Base-by-base conservation (phyloP, 345 rosid species). In the Syzygium grande region DNA sequence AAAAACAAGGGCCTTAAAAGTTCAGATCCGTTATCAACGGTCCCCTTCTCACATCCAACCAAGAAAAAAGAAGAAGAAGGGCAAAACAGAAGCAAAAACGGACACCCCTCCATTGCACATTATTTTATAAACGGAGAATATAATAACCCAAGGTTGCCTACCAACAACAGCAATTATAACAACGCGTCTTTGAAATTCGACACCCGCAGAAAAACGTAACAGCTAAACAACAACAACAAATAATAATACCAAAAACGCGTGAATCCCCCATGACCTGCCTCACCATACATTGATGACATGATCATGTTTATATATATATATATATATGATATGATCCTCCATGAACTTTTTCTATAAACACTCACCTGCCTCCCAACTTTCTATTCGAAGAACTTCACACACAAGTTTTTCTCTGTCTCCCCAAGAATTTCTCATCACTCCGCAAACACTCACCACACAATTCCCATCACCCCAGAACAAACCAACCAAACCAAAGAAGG, bases 101-200 rank as follows among this genome's bases (percentile, higher is more conserved):
- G 73, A 30, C 73, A n/a, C 38, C 14, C 14, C 73, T 65, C 17
- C 43, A 30, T 30, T 3, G 7, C 0, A 34, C 25, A 68, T 30
- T 17, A 34, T 16, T 11, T 0, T 34, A 34, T 23, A 16, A 16
- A 8, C 8, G 43, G 12, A 30, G 13, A 30, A 68, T 16, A 68
- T 9, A 30, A 68, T 17, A 68, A 68, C 46, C 17, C 11, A 68
- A 68, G 80, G 13, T 4, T 22, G 80, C 80, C 80, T 4, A 6
- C 49, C 65, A 88, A 87, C 91, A 85, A 86, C 88, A 84, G 86
- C 88, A 88, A 90, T 91, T 63, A 92, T 88, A 51, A 84, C 88
- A 85, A 90, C 95, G 94, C 93, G 94, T 90, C 87, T 61, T 87
- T 86, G 89, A 63, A 79, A 58, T 17, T 17, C 13, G 21, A 80